A percentile compares a stretch with the other conserved stretches of the same genome.
Conservation (phyloP, 2,329 filamentous ascomycete genomes). For the Myriosclerotinia curreyana region DNA sequence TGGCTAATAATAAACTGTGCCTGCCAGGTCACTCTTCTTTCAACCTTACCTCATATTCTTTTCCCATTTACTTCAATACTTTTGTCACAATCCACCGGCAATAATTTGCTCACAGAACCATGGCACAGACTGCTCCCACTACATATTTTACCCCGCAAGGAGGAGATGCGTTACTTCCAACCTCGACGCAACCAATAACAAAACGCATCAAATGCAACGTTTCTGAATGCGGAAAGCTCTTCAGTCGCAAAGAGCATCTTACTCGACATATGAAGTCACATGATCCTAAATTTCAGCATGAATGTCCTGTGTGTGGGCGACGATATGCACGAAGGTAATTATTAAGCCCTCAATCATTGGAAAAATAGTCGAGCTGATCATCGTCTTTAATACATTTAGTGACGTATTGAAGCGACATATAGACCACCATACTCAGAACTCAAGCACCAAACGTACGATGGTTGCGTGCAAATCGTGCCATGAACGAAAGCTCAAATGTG, state of each 20-base stretch:
- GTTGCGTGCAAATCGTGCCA: constrained; percentile 47
- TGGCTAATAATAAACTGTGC: constrained; percentile 2
- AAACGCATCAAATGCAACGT: constrained; percentile 25
- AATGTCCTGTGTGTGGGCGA: constrained; percentile 30
- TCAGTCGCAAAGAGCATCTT: constrained; percentile 35
- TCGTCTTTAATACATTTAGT: constrained; percentile 2
- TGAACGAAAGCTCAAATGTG: constrained; percentile 47
- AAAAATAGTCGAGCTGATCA: neutral
- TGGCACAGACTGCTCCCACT: constrained; percentile 12
- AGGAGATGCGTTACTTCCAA: neutral
- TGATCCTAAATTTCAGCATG: constrained; percentile 23
- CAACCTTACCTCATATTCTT: neutral
- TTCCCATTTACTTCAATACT: neutral
- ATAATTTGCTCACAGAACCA: neutral
- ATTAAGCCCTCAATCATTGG: neutral
- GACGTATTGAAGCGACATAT: constrained; percentile 35
- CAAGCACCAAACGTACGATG: constrained; percentile 38
- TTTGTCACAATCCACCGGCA: constrained; percentile 16
- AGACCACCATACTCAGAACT: constrained; percentile 30
- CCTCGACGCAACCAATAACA: neutral
- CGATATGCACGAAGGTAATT: constrained; percentile 31
- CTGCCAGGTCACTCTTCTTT: neutral
- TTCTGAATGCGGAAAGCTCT: constrained; percentile 30
- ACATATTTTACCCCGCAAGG: constrained; percentile 1
- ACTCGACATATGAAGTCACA: constrained; percentile 33